These are phyloP conservation scores for Dictyostelium discoideum DNA, from an alignment of 78 protist species.

Conservation along the genomic window DNA sequence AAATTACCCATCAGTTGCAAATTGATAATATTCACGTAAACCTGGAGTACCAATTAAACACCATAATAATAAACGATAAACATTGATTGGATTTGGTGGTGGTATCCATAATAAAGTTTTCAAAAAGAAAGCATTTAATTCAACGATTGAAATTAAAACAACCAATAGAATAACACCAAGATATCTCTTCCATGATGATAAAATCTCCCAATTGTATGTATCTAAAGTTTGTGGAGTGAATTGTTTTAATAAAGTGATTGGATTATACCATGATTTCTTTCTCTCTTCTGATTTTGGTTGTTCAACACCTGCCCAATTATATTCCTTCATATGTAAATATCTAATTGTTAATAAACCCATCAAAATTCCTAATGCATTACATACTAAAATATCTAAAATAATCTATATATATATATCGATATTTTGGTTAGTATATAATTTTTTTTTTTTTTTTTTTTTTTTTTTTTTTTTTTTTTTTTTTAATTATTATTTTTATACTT, in stretches of 20 bases:
- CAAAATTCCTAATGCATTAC: conserved; percentile 88
- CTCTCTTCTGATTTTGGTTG: background rate
- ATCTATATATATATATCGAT: conserved; percentile 34
- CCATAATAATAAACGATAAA: conserved; percentile 82
- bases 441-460: background rate
- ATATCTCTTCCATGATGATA: conserved; percentile 73
- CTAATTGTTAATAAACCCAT: conserved; percentile 66
- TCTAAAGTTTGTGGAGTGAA: conserved; percentile 77
- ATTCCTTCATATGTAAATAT: conserved; percentile 78
- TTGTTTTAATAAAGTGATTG: conserved; percentile 75
- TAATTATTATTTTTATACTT: too few relatives aligned
- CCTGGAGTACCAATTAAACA: conserved; percentile 83
- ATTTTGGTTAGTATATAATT: too few relatives aligned
- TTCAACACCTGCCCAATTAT: conserved; percentile 55
- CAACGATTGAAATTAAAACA: conserved; percentile 62
- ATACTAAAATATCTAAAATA: conserved; percentile 85
- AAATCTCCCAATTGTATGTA: conserved; percentile 81
- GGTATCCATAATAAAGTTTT: conserved; percentile 88
- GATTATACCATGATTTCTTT: conserved; percentile 1
- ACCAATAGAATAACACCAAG: conserved; percentile 29
- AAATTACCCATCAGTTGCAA: conserved; percentile 76
- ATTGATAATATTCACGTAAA: conserved; percentile 86
- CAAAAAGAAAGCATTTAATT: conserved; percentile 87
- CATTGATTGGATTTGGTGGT: conserved; percentile 76
- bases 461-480: background rate